These are phyloP conservation scores for Heliamphora pulchella DNA, from an alignment of 179 eudicot species.

Conservation along the genomic window DNA sequence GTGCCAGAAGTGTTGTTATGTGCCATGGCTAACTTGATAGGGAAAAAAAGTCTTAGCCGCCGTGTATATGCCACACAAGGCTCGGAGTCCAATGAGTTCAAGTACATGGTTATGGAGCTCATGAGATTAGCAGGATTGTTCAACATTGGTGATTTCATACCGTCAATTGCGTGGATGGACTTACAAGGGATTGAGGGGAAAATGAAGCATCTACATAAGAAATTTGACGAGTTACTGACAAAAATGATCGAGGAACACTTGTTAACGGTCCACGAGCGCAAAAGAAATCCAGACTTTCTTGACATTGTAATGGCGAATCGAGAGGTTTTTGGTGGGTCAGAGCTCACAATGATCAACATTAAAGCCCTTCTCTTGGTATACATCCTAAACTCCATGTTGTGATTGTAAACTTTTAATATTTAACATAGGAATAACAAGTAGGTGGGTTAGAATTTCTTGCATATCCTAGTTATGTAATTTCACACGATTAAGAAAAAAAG, in stretches of 20 bases:
- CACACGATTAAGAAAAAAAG: too few species aligned
- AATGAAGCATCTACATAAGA: slow-evolving; percentile 29
- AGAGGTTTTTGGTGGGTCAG: slow-evolving; percentile 10
- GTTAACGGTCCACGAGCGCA: too few species aligned
- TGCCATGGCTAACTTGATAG: slow-evolving; percentile 29
- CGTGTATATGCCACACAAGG: slow-evolving; percentile 25
- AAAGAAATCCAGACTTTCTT: too few species aligned
- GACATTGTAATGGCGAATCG: slow-evolving; percentile 12
- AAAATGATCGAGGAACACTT: slow-evolving; percentile 20
- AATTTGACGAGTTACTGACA: slow-evolving; percentile 19
- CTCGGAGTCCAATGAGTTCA: slow-evolving; percentile 23
- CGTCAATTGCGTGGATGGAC: too few species aligned
- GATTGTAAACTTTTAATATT: neutral
- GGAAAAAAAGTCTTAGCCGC: slow-evolving; percentile 22
- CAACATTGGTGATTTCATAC: too few species aligned
- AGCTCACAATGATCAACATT: neutral
- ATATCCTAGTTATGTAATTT: too few species aligned
- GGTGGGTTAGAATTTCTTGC: too few species aligned
- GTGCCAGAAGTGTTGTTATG: slow-evolving; percentile 21
- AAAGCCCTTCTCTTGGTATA: too few species aligned
- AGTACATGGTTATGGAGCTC: slow-evolving; percentile 30
- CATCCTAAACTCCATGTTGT: neutral
- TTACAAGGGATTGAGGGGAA: slow-evolving; percentile 17
- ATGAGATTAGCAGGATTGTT: slow-evolving; percentile 23
- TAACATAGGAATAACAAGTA: neutral